Evolutionary conservation across 202 grass and related monocot species (phyloP).

Genomic region (Setaria italica): DNA sequence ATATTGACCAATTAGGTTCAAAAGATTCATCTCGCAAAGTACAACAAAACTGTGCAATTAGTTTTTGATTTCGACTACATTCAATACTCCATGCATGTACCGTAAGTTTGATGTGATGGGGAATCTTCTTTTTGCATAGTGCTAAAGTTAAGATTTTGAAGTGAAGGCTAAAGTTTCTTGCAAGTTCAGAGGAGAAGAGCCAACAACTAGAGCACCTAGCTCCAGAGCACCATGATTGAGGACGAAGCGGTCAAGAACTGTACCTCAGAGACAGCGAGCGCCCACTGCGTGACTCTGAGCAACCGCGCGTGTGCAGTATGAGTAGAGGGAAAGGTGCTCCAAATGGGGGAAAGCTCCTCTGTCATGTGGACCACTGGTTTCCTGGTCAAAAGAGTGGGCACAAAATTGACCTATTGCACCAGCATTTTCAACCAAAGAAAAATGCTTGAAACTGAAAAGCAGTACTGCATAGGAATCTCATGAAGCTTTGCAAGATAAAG

Average conservation of each 20-base stretch:
- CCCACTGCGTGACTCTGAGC: slow-evolving; percentile 28
- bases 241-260: slow-evolving; percentile 37
- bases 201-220: background rate
- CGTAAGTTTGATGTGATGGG: too few species aligned
- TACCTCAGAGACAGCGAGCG: background rate
- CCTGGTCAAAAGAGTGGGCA: slow-evolving; percentile 39
- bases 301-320: slow-evolving; percentile 39
- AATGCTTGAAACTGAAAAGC: background rate
- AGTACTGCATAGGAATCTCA: background rate
- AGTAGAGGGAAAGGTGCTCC: slow-evolving; percentile 35
- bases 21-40: too few species aligned
- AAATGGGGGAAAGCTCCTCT: slow-evolving; percentile 4
- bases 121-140: too few species aligned
- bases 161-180: too few species aligned
- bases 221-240: slow-evolving; percentile 46
- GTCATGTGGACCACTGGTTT: slow-evolving; percentile 44
- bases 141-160: too few species aligned
- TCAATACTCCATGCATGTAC: too few species aligned
- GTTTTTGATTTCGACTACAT: too few species aligned
- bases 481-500: background rate
- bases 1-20: too few species aligned
- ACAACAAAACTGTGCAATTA: too few species aligned
- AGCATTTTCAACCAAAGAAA: background rate
- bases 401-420: slow-evolving; percentile 2
- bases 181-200: background rate